phyloP scores from a whole-genome alignment of 129 eudicot species.

The Flaveria robusta region DNA sequence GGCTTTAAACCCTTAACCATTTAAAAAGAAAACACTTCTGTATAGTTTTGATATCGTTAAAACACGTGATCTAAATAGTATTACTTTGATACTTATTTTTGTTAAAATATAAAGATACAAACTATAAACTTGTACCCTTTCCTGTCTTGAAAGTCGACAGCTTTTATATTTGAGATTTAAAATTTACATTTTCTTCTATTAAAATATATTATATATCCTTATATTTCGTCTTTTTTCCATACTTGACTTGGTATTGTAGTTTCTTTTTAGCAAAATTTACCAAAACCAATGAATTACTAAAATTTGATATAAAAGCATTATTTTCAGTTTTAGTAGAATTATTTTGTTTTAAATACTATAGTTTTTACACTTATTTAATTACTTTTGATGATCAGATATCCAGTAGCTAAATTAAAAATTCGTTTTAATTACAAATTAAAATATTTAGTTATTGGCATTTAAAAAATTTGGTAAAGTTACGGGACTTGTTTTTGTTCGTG shows the following conservation, averaged over 20 bases:
- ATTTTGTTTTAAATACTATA: neutral
- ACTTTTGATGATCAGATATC: neutral
- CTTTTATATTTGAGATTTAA: neutral
- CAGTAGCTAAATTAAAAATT: too few species aligned
- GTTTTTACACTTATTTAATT: neutral
- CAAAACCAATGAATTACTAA: neutral
- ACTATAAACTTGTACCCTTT: neutral
- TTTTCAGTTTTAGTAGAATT: neutral
- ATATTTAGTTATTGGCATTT: neutral
- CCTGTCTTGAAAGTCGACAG: neutral
- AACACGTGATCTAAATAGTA: too few species aligned
- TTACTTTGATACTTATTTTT: too few species aligned
- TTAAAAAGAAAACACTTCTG: too few species aligned
- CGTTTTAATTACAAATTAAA: neutral
- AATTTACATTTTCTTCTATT: too few species aligned
- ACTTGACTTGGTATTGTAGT: too few species aligned
- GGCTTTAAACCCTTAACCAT: too few species aligned
- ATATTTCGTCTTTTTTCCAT: too few species aligned
- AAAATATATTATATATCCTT: too few species aligned
- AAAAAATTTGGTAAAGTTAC: neutral
- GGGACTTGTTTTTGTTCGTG: neutral
- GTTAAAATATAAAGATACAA: neutral
- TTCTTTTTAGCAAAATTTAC: too few species aligned
- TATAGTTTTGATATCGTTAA: too few species aligned
- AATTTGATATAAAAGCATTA: neutral